Percentiles rank a stretch among this genome's conserved stretches.
phyloP scores from a whole-genome alignment of 257 asterid genomes.

The Solanum clarkiae region DNA sequence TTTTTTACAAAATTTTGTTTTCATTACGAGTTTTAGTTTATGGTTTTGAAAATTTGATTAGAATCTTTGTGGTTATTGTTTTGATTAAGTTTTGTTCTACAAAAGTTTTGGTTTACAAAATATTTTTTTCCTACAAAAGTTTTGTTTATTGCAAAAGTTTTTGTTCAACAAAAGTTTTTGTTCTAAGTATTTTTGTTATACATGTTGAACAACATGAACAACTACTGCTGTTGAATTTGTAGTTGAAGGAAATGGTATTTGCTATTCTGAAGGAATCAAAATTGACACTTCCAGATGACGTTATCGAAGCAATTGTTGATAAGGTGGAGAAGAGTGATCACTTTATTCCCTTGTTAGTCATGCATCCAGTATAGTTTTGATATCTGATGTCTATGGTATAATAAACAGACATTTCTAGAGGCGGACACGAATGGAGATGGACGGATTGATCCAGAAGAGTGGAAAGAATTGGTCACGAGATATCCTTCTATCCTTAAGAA shows the following conservation, averaged over 20 bases:
- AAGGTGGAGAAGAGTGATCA: constrained; percentile 26
- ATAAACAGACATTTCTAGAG: constrained; percentile 37
- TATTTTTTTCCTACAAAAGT: no score
- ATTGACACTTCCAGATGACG: constrained; percentile 31
- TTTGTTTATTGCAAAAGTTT: no score
- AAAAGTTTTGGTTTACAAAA: no score
- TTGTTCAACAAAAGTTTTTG: no score
- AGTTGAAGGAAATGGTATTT: constrained; percentile 58
- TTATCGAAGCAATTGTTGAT: constrained; percentile 47
- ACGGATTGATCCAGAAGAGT: constrained; percentile 47
- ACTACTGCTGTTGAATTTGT: not conserved
- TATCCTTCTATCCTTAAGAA: constrained; percentile 55
- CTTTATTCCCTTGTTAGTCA: not conserved
- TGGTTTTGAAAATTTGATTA: no score
- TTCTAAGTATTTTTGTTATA: no score
- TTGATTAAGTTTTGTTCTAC: no score
- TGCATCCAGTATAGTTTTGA: not conserved
- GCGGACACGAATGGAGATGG: constrained; percentile 54
- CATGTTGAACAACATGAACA: no score
- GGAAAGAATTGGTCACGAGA: constrained; percentile 50
- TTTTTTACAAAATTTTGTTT: no score
- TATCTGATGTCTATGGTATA: not conserved
- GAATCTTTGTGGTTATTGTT: no score
- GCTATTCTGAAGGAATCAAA: constrained; percentile 51
- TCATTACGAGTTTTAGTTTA: no score